Evolutionary conservation across 306 rosid genomes (phyloP), one percentile per base, ranked within the genome.

Genomic region (Rosa multiflora): DNA sequence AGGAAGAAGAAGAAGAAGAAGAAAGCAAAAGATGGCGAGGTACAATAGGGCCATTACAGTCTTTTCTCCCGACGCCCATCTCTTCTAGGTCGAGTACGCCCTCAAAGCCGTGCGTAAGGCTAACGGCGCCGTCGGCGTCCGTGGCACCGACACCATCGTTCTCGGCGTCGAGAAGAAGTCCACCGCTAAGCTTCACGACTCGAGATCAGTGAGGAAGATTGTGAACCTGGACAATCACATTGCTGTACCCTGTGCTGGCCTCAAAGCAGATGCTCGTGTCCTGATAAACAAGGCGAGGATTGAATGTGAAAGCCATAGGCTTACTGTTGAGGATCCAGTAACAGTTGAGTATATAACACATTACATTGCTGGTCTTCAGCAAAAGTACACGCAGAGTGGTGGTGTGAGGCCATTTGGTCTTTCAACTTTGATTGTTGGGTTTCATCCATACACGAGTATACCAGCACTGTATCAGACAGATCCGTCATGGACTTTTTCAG

Each of bases 41-140:
- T 96, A 96, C 89, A 98, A 96, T 53, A 87, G 99, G 79, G 99
- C 99, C 39, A 96, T 96, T 73, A 96, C 99, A 0, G 99, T 96
- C 2, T 96, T 96, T 83, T 96, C 98, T 0, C 99, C 99, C 5
- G 99, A 96, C 37, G 99, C 98, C 2, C 99, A 96, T 86, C 89
- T 96, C 44, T 96, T 96, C 76, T 98, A 96, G 76, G 99, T 96
- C 47, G 98, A 96, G 53, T 96, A 96, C 83, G 99, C 99, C 2
- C 96, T 96, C 18, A 98, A 96, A 82, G 99, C 98, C 35, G 99
- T 96, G 48, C 97, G 99, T 11, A 96, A 96, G 81, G 99, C 98
- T 5, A 96, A 96, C 93, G 99, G 98, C 79, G 98, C 99, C 87
- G 99, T 96, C 64, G 98, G 99, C 63, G 99, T 96, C 53, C 99